Evolutionary conservation across 2,329 filamentous ascomycete genomes (phyloP), one percentile per base, ranked within the genome.

Genomic region (Dichotomopilus funicola): DNA sequence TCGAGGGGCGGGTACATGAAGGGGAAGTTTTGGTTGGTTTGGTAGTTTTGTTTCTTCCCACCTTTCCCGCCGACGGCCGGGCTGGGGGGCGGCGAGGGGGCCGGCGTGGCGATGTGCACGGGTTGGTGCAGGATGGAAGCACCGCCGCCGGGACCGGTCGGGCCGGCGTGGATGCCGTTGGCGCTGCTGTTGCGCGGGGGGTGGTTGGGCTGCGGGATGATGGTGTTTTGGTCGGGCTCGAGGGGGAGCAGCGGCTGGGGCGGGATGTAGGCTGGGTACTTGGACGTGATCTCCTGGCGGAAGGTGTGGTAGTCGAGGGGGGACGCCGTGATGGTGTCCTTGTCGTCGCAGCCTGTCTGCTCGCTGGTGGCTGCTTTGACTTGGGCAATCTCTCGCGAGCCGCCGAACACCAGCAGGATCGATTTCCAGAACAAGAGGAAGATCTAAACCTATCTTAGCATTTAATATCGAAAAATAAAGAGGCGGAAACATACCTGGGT

Each of bases 31-130:
- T 99, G 94, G 67, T 99, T 99, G 0, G 94, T 99, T 70, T 99
- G 94, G 66, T 99, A 99, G 64, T 97, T 99, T 67, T 99, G 94
- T 68, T 99, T 99, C 77, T 99, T 99, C 0, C 88, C 91, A 51
- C 88, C 89, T 70, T 97, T 99, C 0, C 91, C 91, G 33, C 91
- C 91, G 37, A 87, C 86, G 8, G 77, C 80, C 0, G 94, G 94
- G 1, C 92, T 96, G 1, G 94, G 94, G 0, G 94, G 94, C 31
- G 94, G 94, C 0, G 94, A 99, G 1, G 94, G 94, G 0, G 91
- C 92, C 0, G 94, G 94, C 1, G 94, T 99, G n/a, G 94, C 94
- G 64, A 99, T 99, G 70, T 99, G 94, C 5, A 99, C 92, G 5
- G 94, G 90, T 66, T 97, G 92, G 68, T 97, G 85, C 33, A 99